Percentiles rank a stretch among this genome's conserved stretches.
Evolutionary conservation across 2,329 filamentous ascomycete species (phyloP).

Genomic region (Escovopsis sp.): DNA sequence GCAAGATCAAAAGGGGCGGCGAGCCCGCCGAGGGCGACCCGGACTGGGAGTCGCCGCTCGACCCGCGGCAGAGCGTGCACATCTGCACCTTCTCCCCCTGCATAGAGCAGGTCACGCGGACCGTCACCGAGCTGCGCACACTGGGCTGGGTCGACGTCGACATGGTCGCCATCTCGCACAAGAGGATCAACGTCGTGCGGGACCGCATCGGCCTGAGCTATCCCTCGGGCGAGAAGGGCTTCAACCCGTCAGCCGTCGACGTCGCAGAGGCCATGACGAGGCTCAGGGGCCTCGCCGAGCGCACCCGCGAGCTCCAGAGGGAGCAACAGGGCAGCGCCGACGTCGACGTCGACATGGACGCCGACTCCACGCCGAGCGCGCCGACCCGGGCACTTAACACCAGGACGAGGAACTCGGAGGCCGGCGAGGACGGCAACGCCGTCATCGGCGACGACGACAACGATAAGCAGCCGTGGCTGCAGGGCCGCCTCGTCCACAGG

Average conservation of each 20-base stretch:
- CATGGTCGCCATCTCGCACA: conserved; percentile 80
- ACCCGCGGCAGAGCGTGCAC: conserved; percentile 56
- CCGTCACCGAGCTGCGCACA: conserved; percentile 63
- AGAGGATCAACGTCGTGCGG: conserved; percentile 64
- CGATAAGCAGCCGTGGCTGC: conserved; percentile 41
- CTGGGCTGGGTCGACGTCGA: conserved; percentile 83
- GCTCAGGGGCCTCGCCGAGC: conserved; percentile 57
- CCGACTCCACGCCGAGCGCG: conserved; percentile 16
- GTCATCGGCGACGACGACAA: conserved; percentile 12
- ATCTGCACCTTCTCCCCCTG: conserved; percentile 95
- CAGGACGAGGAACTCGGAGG: no score
- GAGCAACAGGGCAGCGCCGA: conserved; percentile 10
- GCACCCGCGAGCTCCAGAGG: conserved; percentile 50
- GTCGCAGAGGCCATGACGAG: conserved; percentile 68
- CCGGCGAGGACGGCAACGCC: not conserved
- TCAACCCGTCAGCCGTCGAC: conserved; percentile 53
- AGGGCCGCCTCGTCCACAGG: conserved; percentile 65
- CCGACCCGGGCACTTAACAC: conserved; percentile 1
- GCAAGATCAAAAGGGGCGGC: conserved; percentile 12
- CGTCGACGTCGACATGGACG: conserved; percentile 27
- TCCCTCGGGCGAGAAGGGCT: conserved; percentile 47
- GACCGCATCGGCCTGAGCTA: conserved; percentile 61
- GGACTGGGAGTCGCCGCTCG: conserved; percentile 46
- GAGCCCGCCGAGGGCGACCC: conserved; percentile 10
- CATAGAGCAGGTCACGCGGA: conserved; percentile 87